Conservation (phyloP, 2,329 filamentous ascomycete genomes). For the Penicillium sp. region DNA sequence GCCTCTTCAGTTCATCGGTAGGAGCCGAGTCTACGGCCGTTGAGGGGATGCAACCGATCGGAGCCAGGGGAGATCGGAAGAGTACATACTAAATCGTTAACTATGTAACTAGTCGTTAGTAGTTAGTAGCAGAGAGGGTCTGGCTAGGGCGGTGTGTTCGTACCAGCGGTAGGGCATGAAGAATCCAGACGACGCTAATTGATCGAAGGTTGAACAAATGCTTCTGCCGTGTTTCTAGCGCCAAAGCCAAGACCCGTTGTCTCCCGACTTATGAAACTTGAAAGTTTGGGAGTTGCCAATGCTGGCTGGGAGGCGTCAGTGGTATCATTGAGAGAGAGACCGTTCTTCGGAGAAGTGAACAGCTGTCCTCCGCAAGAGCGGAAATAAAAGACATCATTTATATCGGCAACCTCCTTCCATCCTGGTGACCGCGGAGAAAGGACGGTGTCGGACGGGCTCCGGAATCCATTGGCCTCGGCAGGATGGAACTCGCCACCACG, state of each 20-base stretch:
- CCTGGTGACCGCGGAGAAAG: not conserved
- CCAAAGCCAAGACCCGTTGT: constrained; percentile 32
- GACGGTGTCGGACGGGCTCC: not conserved
- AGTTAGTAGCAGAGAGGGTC: constrained; percentile 1
- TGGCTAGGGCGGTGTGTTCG: constrained; percentile 14
- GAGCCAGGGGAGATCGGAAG: not conserved
- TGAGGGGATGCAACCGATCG: not conserved
- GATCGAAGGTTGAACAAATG: constrained; percentile 23
- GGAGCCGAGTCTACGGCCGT: not conserved
- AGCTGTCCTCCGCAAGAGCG: not conserved
- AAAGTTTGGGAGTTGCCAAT: constrained; percentile 13
- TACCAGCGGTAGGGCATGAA: constrained; percentile 4
- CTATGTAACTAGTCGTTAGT: constrained; percentile 1
- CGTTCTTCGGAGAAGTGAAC: constrained; percentile 2
- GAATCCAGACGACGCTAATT: constrained; percentile 25
- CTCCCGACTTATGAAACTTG: constrained; percentile 15
- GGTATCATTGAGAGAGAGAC: too few species aligned
- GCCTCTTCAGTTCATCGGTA: not conserved
- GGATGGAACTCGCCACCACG: constrained; percentile 12
- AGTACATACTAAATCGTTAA: too few species aligned
- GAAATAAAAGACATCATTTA: not conserved
- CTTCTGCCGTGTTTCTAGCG: constrained; percentile 40
- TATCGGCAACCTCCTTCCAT: not conserved
- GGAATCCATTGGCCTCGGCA: not conserved
- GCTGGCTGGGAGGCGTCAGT: not conserved